A percentile compares a stretch with the other conserved stretches of the same genome.
Conservation (phyloP, 257 asterid genomes). For the Solanum sitiens region DNA sequence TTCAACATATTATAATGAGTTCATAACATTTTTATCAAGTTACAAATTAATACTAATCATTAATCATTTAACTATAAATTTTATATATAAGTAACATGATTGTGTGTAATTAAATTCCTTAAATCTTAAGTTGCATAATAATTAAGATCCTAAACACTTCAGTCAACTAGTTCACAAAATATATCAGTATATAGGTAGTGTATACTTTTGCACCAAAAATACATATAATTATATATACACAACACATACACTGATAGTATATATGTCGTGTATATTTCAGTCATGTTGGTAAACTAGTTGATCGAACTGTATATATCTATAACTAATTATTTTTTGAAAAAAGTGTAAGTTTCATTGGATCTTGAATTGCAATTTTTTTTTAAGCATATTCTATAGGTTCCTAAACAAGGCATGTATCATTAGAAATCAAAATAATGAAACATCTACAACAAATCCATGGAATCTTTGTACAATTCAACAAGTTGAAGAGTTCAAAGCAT, state of each 20-base stretch:
- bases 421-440: slow-evolving; percentile 22
- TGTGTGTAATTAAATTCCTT: neutral
- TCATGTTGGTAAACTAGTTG: neutral
- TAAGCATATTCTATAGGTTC: slow-evolving; percentile 2
- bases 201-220: neutral
- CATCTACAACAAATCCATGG: slow-evolving; percentile 40
- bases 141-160: neutral
- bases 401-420: slow-evolving; percentile 52
- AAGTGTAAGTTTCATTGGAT: neutral
- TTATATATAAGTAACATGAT: neutral
- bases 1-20: neutral
- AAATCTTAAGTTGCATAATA: neutral
- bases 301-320: neutral
- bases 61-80: neutral
- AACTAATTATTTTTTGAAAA: neutral
- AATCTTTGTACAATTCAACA: slow-evolving; percentile 43
- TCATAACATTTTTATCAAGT: neutral
- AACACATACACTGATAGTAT: fast-evolving
- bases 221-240: neutral
- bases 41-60: neutral
- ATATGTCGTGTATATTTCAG: neutral
- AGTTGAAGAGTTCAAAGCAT: slow-evolving; percentile 57
- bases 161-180: neutral
- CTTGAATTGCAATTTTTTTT: neutral
- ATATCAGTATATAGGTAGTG: neutral